Conservation (phyloP, 1,284 basidiomycete species). For the Tilletia setariae region DNA sequence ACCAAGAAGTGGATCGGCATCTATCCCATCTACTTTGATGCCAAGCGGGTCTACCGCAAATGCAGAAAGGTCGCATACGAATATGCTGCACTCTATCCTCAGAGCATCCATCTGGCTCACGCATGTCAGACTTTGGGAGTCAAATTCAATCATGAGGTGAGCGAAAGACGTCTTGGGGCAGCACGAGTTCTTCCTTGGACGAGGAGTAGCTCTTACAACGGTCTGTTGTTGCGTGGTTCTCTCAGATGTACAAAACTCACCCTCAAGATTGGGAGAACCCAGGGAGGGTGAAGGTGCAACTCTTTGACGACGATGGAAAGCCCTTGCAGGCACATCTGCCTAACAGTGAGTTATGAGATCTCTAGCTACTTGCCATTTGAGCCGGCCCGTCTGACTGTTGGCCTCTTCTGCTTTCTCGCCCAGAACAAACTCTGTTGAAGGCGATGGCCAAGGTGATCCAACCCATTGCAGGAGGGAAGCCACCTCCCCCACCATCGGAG, state of each 20-base stretch:
- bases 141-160: constrained; percentile 75
- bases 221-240: background rate
- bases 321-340: constrained; percentile 70
- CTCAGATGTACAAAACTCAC: constrained; percentile 69
- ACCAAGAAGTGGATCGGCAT: constrained; percentile 79
- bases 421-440: constrained; percentile 72
- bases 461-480: constrained; percentile 39
- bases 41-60: constrained; percentile 78
- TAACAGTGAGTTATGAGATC: constrained; percentile 31
- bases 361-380: background rate
- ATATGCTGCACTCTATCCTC: constrained; percentile 87
- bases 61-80: constrained; percentile 75
- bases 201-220: background rate
- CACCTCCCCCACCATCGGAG: constrained; percentile 26
- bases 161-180: background rate
- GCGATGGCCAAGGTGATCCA: constrained; percentile 39
- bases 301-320: constrained; percentile 76
- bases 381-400: background rate
- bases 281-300: constrained; percentile 71
- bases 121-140: constrained; percentile 74
- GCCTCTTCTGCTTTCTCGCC: background rate
- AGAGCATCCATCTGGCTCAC: constrained; percentile 84
- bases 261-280: constrained; percentile 92
- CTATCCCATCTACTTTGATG: constrained; percentile 95
- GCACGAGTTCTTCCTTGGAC: constrained; percentile 6